Conservation (phyloP, 2,329 filamentous ascomycete genomes). For the Diaporthe sp. region DNA sequence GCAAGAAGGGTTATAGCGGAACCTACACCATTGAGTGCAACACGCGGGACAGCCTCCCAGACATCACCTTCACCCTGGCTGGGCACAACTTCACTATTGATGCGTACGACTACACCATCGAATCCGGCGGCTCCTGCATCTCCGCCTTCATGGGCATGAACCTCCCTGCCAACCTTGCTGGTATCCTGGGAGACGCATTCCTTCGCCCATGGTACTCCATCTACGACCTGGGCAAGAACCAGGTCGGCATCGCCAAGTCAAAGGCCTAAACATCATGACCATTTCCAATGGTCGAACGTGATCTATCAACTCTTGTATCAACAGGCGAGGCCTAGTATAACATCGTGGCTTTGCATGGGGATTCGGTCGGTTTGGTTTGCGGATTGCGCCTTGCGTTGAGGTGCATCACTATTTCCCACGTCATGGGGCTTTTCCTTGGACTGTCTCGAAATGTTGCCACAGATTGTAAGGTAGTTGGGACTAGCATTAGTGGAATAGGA, state of each 20-base stretch:
- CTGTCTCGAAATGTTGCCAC: conserved; percentile 27
- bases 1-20: conserved; percentile 97
- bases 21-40: conserved; percentile 95
- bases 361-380: background rate
- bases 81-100: conserved; percentile 94
- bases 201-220: conserved; percentile 92
- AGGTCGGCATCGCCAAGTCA: conserved; percentile 88
- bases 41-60: conserved; percentile 84
- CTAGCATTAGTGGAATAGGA: conserved; percentile 24
- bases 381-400: conserved; percentile 10
- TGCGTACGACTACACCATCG: conserved; percentile 93
- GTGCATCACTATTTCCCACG: conserved; percentile 13
- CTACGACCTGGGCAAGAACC: conserved; percentile 91
- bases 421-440: conserved; percentile 28
- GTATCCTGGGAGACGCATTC: conserved; percentile 89
- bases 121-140: conserved; percentile 95
- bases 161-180: conserved; percentile 87
- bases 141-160: conserved; percentile 98
- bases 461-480: conserved; percentile 33
- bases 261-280: conserved; percentile 57
- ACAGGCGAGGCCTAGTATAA: conserved; percentile 9
- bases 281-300: background rate
- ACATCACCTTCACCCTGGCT: conserved; percentile 89
- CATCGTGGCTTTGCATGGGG: background rate
- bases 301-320: conserved; percentile 25